A percentile compares a stretch with the other conserved stretches of the same genome.
Conservation (phyloP, 2,329 filamentous ascomycete species). For the Ceratocystis alfenasii region DNA sequence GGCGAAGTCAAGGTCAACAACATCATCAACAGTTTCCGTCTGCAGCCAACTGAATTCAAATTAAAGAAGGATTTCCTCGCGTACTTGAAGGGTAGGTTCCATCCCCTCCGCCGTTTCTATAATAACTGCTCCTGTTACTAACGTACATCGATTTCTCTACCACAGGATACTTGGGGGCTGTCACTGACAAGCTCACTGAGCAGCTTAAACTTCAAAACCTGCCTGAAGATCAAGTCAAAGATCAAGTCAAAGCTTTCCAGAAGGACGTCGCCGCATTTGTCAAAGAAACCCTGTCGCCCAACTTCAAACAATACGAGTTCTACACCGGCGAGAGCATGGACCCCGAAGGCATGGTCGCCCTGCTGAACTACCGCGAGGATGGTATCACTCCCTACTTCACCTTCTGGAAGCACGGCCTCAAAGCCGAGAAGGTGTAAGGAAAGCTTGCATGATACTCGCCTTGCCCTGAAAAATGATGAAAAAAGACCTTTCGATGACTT, state of each 20-base stretch:
- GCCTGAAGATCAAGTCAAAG: no score
- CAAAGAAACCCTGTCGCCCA: constrained; percentile 68
- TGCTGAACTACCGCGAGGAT: constrained; percentile 97
- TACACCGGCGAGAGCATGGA: constrained; percentile 87
- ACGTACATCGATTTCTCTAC: not conserved
- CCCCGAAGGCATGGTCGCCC: constrained; percentile 83
- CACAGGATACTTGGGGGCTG: constrained; percentile 67
- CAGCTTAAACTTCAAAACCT: no score
- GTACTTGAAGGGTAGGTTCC: constrained; percentile 68
- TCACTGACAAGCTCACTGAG: no score
- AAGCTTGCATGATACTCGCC: not conserved
- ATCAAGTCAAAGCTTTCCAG: no score
- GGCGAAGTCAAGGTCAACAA: constrained; percentile 68
- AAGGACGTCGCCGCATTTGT: no score
- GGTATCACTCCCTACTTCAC: constrained; percentile 80
- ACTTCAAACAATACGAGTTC: constrained; percentile 96
- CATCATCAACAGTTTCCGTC: constrained; percentile 83
- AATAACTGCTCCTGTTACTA: not conserved
- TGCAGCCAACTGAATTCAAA: constrained; percentile 65
- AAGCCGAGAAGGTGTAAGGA: constrained; percentile 78
- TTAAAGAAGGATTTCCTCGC: constrained; percentile 75
- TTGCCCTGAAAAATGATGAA: not conserved
- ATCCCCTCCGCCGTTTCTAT: not conserved
- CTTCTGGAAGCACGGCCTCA: constrained; percentile 90
- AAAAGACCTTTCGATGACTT: not conserved